Percentiles rank a stretch among this genome's conserved stretches.
Evolutionary conservation across 2,329 filamentous ascomycete species (phyloP).

Genomic region (Endoconidiophora laricicola): DNA sequence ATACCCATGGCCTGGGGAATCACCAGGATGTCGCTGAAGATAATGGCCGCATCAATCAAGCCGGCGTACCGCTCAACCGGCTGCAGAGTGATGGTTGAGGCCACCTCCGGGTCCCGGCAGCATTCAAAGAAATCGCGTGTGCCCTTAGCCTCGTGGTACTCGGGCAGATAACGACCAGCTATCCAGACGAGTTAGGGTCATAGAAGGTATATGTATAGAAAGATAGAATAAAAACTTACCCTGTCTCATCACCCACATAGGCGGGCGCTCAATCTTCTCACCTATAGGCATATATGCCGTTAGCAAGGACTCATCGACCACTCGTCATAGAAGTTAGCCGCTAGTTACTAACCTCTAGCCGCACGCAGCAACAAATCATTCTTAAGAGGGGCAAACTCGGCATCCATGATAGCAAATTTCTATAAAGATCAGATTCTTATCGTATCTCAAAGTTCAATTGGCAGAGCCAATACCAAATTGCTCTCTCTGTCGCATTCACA

Average conservation of each 20-base stretch:
- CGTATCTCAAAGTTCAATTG: too few species aligned
- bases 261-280: constrained; percentile 77
- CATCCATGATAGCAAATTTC: constrained; percentile 8
- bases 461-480: too few species aligned
- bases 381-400: constrained; percentile 59
- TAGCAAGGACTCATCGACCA: background rate
- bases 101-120: constrained; percentile 83
- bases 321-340: background rate
- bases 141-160: constrained; percentile 93
- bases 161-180: constrained; percentile 94
- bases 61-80: constrained; percentile 83
- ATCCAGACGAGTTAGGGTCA: background rate
- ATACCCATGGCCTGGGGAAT: constrained; percentile 97
- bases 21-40: constrained; percentile 96
- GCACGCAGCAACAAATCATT: constrained; percentile 87
- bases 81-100: constrained; percentile 84
- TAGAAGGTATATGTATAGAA: background rate
- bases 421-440: too few species aligned
- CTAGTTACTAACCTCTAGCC: constrained; percentile 53
- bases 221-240: constrained; percentile 33
- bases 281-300: constrained; percentile 31
- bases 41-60: constrained; percentile 90
- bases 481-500: too few species aligned
- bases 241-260: constrained; percentile 99
- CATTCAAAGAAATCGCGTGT: constrained; percentile 90